phyloP scores from a whole-genome alignment of 1,284 basidiomycete genomes.

The Cronartium ribicola region DNA sequence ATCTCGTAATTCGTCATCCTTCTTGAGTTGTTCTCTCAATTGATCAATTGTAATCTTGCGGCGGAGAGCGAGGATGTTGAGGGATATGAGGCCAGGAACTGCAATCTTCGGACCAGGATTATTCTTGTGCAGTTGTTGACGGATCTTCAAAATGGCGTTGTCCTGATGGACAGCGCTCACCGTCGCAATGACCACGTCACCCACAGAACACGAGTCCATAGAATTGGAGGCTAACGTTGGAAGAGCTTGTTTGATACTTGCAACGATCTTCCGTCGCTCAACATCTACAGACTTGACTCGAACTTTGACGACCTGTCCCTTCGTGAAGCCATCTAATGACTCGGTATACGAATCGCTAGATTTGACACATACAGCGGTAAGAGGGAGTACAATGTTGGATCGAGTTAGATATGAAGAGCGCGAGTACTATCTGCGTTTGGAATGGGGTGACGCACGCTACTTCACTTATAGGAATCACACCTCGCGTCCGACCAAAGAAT shows the following conservation, averaged over 20 bases:
- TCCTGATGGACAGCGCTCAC: conserved; percentile 48
- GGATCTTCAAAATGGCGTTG: conserved; percentile 48
- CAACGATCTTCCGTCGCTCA: conserved; percentile 59
- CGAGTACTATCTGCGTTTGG: neutral
- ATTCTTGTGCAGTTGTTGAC: conserved; percentile 39
- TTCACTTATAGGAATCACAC: conserved; percentile 73
- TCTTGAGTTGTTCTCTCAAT: conserved; percentile 64
- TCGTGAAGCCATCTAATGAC: conserved; percentile 67
- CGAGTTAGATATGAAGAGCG: neutral
- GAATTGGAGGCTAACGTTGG: neutral
- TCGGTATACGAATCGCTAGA: conserved; percentile 62
- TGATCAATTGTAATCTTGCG: conserved; percentile 65
- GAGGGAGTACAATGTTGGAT: neutral
- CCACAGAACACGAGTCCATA: neutral
- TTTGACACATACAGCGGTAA: conserved; percentile 5
- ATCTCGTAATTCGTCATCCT: conserved; percentile 69
- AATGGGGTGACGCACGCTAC: conserved; percentile 59
- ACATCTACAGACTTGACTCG: conserved; percentile 65
- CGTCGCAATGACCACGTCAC: conserved; percentile 46
- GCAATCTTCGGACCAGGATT: neutral
- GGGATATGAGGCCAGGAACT: conserved; percentile 17
- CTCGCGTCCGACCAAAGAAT: conserved; percentile 85
- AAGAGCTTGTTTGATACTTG: conserved; percentile 12
- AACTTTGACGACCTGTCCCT: conserved; percentile 81
- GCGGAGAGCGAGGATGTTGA: conserved; percentile 60